These are phyloP conservation scores for Zymoseptoria pseudotritici DNA, from an alignment of 2,329 filamentous ascomycete genomes.

Conservation along the genomic window DNA sequence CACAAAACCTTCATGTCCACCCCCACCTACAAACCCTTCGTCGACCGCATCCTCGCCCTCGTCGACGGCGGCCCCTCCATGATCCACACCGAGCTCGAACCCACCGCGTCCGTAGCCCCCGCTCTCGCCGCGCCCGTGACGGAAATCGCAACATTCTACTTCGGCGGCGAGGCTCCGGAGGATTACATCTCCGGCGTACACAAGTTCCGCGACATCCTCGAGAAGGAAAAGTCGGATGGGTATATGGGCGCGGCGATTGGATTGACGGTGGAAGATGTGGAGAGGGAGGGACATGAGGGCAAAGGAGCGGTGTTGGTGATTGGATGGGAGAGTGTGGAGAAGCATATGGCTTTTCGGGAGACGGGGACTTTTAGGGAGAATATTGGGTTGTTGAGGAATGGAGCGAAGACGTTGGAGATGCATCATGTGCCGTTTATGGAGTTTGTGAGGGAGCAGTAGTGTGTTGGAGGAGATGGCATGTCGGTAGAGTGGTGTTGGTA, in stretches of 20 bases:
- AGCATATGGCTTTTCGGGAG: slow-evolving; percentile 41
- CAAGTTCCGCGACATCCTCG: slow-evolving; percentile 32
- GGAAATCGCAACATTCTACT: slow-evolving; percentile 42
- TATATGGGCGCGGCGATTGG: slow-evolving; percentile 18
- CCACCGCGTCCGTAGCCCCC: slow-evolving; percentile 9
- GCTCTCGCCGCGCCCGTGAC: slow-evolving; percentile 39
- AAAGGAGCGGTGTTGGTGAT: slow-evolving; percentile 38
- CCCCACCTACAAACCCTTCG: slow-evolving; percentile 34
- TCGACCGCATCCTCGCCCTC: slow-evolving; percentile 25
- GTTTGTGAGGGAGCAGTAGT: slow-evolving; percentile 8
- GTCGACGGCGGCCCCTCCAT: slow-evolving; percentile 24
- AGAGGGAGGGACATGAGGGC: slow-evolving; percentile 32
- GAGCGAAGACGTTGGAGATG: slow-evolving; percentile 38
- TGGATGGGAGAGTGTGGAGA: slow-evolving; percentile 47
- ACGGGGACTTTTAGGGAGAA: slow-evolving; percentile 39
- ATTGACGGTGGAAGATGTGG: slow-evolving; percentile 22
- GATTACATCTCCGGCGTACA: slow-evolving; percentile 30
- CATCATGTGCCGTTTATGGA: slow-evolving; percentile 38
- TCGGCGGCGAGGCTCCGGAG: slow-evolving; percentile 28
- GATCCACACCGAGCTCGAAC: slow-evolving; percentile 31
- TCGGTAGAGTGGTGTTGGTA: background rate
- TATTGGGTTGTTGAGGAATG: slow-evolving; percentile 37
- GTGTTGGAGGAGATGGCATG: background rate
- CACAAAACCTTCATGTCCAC: slow-evolving; percentile 37
- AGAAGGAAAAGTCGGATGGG: slow-evolving; percentile 24